Percentiles rank a stretch among this genome's conserved stretches.
Conservation (phyloP, 495 filamentous ascomycete species). For the Hypoxylon crocopeplum region DNA sequence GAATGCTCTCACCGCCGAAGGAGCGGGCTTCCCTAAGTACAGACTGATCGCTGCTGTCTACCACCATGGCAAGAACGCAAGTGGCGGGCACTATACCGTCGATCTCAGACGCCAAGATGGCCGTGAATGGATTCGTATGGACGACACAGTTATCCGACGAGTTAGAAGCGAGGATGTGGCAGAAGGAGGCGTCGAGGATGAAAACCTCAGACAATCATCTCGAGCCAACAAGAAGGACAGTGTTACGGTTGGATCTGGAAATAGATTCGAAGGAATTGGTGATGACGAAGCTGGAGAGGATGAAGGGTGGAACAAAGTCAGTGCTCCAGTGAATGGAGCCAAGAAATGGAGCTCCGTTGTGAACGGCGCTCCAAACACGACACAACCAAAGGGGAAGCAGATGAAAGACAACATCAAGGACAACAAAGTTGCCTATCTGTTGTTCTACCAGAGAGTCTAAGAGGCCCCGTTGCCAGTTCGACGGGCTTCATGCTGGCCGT, state of each 20-base stretch:
- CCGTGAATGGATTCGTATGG: constrained; percentile 91
- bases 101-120: constrained; percentile 94
- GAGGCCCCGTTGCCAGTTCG: constrained; percentile 2
- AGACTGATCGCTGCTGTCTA: constrained; percentile 91
- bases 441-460: constrained; percentile 89
- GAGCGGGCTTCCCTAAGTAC: constrained; percentile 74
- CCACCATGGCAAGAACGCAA: constrained; percentile 95
- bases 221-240: constrained; percentile 52
- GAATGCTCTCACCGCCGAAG: constrained; percentile 65
- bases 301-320: constrained; percentile 86
- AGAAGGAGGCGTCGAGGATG: constrained; percentile 81
- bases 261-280: constrained; percentile 72
- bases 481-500: neutral
- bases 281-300: constrained; percentile 74
- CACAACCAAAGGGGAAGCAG: constrained; percentile 59
- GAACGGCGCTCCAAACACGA: constrained; percentile 58
- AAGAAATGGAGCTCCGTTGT: constrained; percentile 72
- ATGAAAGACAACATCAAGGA: constrained; percentile 80
- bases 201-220: constrained; percentile 67
- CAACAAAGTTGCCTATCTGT: constrained; percentile 93
- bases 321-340: constrained; percentile 61
- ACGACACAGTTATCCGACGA: constrained; percentile 89
- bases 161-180: constrained; percentile 90
- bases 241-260: constrained; percentile 47
- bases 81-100: constrained; percentile 95